These are phyloP conservation scores for Clitoria ternatea DNA, from an alignment of 306 rosid species.

Conservation along the genomic window DNA sequence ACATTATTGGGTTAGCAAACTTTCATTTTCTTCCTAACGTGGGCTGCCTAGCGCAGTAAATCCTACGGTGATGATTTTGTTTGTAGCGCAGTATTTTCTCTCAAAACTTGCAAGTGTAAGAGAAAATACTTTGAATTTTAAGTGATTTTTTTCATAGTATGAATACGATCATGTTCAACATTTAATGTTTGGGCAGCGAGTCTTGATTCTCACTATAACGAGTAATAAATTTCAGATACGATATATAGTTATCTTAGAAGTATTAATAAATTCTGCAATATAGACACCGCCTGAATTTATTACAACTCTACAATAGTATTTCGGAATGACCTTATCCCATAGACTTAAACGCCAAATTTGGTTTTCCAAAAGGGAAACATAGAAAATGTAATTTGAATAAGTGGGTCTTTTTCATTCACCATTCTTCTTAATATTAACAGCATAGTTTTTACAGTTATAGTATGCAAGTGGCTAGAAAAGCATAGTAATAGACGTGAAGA, in stretches of 20 bases:
- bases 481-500: constrained; percentile 17
- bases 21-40: too few species aligned
- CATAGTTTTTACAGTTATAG: too few species aligned
- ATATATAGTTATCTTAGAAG: background rate
- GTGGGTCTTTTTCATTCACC: background rate
- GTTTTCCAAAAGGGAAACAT: background rate
- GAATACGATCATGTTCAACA: background rate
- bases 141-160: background rate
- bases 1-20: too few species aligned
- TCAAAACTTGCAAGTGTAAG: too few species aligned
- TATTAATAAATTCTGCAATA: background rate
- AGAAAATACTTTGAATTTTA: too few species aligned
- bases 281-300: background rate
- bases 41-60: too few species aligned
- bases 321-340: background rate
- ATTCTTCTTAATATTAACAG: constrained; percentile 10
- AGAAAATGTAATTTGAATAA: background rate
- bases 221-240: background rate
- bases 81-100: too few species aligned
- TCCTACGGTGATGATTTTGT: too few species aligned
- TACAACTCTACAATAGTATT: constrained; percentile 12
- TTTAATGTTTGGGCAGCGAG: background rate
- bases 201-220: background rate
- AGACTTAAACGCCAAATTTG: background rate
- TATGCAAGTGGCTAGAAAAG: constrained; percentile 19